Conservation (phyloP, 2,329 filamentous ascomycete genomes). For the Fusarium newnesense region DNA sequence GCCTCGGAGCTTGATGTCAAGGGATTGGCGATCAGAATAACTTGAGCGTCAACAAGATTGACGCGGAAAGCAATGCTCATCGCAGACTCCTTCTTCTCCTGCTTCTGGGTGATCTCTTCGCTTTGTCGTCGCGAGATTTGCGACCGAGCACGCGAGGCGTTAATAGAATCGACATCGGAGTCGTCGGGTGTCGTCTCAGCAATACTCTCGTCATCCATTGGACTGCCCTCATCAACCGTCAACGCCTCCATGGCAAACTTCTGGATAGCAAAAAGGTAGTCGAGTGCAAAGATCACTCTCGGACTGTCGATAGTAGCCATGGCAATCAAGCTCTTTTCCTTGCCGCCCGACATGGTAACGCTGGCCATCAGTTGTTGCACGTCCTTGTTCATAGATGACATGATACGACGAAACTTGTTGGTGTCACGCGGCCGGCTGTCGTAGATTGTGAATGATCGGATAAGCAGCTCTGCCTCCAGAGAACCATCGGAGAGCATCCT, state of each 20-base stretch:
- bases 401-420: slow-evolving; percentile 98
- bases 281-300: slow-evolving; percentile 91
- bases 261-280: slow-evolving; percentile 93
- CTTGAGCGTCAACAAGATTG: slow-evolving; percentile 94
- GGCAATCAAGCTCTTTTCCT: slow-evolving; percentile 84
- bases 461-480: slow-evolving; percentile 90
- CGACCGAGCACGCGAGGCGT: slow-evolving; percentile 46
- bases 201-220: slow-evolving; percentile 62
- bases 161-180: slow-evolving; percentile 68
- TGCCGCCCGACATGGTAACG: slow-evolving; percentile 88
- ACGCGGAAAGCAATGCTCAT: slow-evolving; percentile 89
- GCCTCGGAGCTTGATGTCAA: slow-evolving; percentile 90
- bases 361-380: slow-evolving; percentile 99
- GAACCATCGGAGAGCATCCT: slow-evolving; percentile 93
- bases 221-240: slow-evolving; percentile 65
- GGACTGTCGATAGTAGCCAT: slow-evolving; percentile 96
- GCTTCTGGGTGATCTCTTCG: slow-evolving; percentile 27
- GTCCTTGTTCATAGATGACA: slow-evolving; percentile 94
- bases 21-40: slow-evolving; percentile 96
- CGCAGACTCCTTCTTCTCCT: slow-evolving; percentile 44
- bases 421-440: slow-evolving; percentile 89
- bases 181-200: slow-evolving; percentile 65
- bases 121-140: slow-evolving; percentile 43
- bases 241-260: slow-evolving; percentile 81
- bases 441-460: slow-evolving; percentile 93